Evolutionary conservation across 352 stramenopile genomes (phyloP), one percentile per base, ranked within the genome.

Genomic region (Pythium periplocum): DNA sequence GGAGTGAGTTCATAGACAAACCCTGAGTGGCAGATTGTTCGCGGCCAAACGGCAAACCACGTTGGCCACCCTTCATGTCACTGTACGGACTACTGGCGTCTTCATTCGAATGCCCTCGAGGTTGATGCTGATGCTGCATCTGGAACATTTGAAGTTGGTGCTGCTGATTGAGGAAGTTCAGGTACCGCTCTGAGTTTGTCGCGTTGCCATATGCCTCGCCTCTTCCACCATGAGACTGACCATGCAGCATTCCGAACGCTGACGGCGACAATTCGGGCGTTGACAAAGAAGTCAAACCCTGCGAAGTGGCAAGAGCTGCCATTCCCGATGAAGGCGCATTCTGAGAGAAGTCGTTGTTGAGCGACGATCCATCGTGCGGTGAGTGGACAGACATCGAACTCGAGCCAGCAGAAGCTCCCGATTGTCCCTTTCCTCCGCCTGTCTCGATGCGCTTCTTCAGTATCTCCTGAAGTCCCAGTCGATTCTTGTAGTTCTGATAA

Each of bases 401-500:
- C 17, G 17, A 26, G 17, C 17, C 17, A 26, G 17, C 50, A 4
- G 8, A 36, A 5, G 53, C 49, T n/a, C 51, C 52, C 8, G 44
- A 49, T 1, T 41, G 45, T 26, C 49, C 44, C 9, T 45, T 55
- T 4, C 52, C 39, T 32, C 31, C 49, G 5, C 58, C 48, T 38
- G 62, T 73, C 34, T 93, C 83, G 30, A 89, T 83, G 5, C 85
- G 67, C 46, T 85, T 79, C 64, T 90, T 93, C 37, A 95, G 50
- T 41, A 93, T 90, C 53, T 95, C 85, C 61, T 96, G 85, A 12
- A 96, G 52, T 30, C 90, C 90, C 9, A 96, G 67, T 4, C 86
- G 69, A 42, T 96, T 95, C 75, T 96, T 96, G 69, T 96, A 96
- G 54, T 96, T 96, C 61, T 96, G 88, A 54, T 96, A 96, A 64